Conservation (phyloP, 208 protist species). For the Wallacemonas collosoma region DNA sequence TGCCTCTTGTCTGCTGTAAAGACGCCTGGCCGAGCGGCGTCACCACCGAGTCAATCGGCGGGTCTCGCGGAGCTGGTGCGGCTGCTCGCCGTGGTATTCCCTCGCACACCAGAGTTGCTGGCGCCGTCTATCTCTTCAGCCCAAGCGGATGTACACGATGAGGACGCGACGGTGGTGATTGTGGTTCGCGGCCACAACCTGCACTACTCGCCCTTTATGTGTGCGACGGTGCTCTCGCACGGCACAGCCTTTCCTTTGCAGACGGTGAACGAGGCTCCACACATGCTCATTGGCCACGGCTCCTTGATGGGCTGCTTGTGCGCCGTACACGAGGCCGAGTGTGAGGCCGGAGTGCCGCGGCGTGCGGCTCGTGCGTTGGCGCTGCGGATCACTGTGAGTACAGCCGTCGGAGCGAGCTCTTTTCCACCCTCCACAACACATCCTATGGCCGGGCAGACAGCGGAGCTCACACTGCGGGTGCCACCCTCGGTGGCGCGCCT, state of each 20-base stretch:
- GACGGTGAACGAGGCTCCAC: conserved; percentile 10
- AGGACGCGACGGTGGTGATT: conserved; percentile 28
- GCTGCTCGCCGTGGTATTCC: conserved; percentile 13
- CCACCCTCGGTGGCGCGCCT: not conserved
- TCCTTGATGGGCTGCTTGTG: conserved; percentile 24
- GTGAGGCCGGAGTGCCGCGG: not conserved
- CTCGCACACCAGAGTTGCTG: conserved; percentile 21
- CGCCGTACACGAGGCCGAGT: not conserved
- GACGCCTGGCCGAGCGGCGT: no score
- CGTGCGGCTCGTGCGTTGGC: not conserved
- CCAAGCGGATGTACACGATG: conserved; percentile 10
- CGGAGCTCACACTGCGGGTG: conserved; percentile 8
- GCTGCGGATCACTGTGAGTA: conserved; percentile 23
- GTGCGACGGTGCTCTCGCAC: conserved; percentile 13
- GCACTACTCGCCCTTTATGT: conserved; percentile 46
- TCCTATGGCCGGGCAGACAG: not conserved
- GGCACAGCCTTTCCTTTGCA: conserved; percentile 9
- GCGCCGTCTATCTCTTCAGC: conserved; percentile 30
- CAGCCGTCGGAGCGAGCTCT: conserved; percentile 9
- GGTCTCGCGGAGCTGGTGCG: conserved; percentile 11
- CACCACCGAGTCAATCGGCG: not conserved
- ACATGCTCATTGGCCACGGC: conserved; percentile 16
- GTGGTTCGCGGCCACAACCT: conserved; percentile 41
- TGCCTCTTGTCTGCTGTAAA: not conserved
- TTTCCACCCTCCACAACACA: no score